Conservation (phyloP, 495 filamentous ascomycete species). For the Bacidia gigantensis region DNA sequence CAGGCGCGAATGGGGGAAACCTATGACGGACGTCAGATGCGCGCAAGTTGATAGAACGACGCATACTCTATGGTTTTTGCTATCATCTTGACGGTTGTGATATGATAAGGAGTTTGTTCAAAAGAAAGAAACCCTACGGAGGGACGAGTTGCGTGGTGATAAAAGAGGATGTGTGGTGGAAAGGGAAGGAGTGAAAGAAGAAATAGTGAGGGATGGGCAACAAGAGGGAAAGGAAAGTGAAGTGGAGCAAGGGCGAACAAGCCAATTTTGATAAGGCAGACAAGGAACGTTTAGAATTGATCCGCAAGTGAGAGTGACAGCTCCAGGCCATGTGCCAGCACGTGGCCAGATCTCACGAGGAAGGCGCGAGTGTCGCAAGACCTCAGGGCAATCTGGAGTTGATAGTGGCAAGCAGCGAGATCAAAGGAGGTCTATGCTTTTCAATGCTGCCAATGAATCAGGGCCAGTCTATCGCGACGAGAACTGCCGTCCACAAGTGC, state of each 20-base stretch:
- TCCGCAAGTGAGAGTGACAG: neutral
- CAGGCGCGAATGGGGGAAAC: constrained; percentile 75
- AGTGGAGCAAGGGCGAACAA: neutral
- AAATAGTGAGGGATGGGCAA: neutral
- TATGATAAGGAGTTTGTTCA: too few species aligned
- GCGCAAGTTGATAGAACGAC: neutral
- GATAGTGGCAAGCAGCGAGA: neutral
- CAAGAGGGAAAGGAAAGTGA: neutral
- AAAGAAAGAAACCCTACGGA: too few species aligned
- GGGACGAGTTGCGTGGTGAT: too few species aligned
- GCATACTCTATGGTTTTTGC: constrained; percentile 12
- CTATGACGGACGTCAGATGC: constrained; percentile 23
- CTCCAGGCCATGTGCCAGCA: neutral
- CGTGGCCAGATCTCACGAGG: neutral
- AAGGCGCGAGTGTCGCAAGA: neutral
- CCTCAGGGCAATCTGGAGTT: too few species aligned
- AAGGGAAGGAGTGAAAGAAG: neutral
- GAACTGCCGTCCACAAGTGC: too few species aligned
- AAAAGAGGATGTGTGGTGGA: too few species aligned
- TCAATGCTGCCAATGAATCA: neutral
- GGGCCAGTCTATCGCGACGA: neutral
- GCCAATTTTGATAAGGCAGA: neutral
- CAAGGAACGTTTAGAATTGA: neutral
- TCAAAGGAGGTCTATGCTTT: neutral
- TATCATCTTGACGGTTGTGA: neutral